These are phyloP conservation scores for Aspergillus piperis DNA, from an alignment of 2,329 filamentous ascomycete species.

Conservation along the genomic window DNA sequence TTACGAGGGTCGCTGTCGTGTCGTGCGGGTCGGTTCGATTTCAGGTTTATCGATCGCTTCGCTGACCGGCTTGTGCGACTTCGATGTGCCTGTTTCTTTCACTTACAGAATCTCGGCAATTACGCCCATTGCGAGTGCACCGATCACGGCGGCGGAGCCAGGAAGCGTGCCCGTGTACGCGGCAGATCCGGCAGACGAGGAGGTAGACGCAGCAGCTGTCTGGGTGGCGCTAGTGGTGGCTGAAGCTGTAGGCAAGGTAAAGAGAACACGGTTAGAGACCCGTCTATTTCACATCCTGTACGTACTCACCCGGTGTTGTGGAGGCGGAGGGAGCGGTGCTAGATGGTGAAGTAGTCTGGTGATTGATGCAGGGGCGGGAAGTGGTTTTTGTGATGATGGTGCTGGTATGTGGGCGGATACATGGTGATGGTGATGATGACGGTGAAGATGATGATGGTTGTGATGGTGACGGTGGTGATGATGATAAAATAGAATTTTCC, in stretches of 20 bases:
- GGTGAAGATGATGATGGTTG: conserved; percentile 3
- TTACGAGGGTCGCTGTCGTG: not conserved
- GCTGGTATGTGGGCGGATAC: not conserved
- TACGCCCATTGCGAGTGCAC: conserved; percentile 31
- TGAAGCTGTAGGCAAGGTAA: conserved; percentile 2
- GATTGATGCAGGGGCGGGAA: conserved; percentile 19
- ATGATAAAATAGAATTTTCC: conserved; percentile 23
- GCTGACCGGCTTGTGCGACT: not conserved
- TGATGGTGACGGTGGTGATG: conserved; percentile 11
- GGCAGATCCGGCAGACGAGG: conserved; percentile 29
- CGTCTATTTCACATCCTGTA: not conserved
- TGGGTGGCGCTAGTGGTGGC: conserved; percentile 18
- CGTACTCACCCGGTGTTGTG: conserved; percentile 30
- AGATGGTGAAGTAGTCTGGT: conserved; percentile 23
- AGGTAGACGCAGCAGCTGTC: conserved; percentile 23
- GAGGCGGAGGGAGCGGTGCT: conserved; percentile 27
- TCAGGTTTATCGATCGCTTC: not conserved
- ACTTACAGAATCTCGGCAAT: conserved; percentile 29
- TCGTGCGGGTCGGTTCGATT: not conserved
- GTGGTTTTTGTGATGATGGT: conserved; percentile 10
- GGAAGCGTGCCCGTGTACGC: conserved; percentile 20
- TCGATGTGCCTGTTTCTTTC: not conserved
- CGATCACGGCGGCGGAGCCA: conserved; percentile 26
- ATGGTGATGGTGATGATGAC: conserved; percentile 8
- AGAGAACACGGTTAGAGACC: conserved; percentile 13